These are phyloP conservation scores for Eucalyptus polybractea DNA, from an alignment of 345 rosid species.

Conservation along the genomic window DNA sequence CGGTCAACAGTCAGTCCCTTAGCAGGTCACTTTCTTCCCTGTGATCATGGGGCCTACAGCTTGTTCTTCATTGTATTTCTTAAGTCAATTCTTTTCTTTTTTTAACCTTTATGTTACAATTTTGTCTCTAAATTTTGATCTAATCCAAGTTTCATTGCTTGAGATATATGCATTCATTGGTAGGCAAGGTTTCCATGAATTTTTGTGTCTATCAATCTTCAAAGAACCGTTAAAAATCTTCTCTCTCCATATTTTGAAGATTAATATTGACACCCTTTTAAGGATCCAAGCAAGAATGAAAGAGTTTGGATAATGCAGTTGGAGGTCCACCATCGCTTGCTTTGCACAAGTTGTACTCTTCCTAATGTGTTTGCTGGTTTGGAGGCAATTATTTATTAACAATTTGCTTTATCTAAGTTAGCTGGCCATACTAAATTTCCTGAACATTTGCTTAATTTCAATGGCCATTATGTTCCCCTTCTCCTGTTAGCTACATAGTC, in stretches of 20 bases:
- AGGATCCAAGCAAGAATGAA: neutral
- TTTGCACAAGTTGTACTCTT: neutral
- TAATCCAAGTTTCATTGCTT: neutral
- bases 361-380: neutral
- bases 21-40: neutral
- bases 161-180: neutral
- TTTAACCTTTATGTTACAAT: neutral
- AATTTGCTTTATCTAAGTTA: neutral
- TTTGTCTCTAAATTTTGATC: neutral
- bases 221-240: neutral
- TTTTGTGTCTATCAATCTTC: neutral
- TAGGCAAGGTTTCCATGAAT: neutral
- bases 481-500: neutral
- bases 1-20: neutral
- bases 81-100: neutral
- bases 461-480: neutral
- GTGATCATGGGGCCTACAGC: neutral
- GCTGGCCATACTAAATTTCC: neutral
- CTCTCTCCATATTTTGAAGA: neutral
- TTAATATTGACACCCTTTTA: neutral
- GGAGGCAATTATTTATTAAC: neutral
- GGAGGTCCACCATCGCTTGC: neutral
- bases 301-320: neutral
- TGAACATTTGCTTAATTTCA: neutral
- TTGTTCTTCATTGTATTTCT: constrained; percentile 15